Base-by-base conservation (phyloP, 106 monocot species). In the Phalaenopsis aphrodite region DNA sequence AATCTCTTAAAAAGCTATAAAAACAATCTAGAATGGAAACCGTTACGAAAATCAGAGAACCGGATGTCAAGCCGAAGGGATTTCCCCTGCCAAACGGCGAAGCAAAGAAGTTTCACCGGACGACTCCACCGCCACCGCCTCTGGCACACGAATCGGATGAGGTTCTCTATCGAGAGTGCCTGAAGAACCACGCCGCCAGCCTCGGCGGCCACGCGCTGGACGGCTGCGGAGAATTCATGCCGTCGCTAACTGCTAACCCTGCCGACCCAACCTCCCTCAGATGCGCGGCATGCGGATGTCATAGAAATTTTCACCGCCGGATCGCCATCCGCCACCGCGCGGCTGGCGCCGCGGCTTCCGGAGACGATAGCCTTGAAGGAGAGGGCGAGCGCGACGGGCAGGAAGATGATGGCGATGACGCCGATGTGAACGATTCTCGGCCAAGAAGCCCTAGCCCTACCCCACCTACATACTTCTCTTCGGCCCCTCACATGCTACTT, bases 341-440 rank as follows among this genome's bases (percentile, higher is more conserved):
- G 84, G 89, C 79, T 85, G 94, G 87, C 88, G 89, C 86, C 91
- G 93, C 80, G 88, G 90, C 81, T 87, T 91, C 86, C 91, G 92
- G 85, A 90, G 90, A 75, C 19, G 43, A 55, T 48, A n/a, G 17
- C 68, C n/a, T 2, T 16, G 58, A 38, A 30, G 75, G 39, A 8
- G 81, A 61, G 42, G 72, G 24, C 57, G 78, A 67, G 72, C 56
- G 78, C 30, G 64, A 30, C 61, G 75, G 41, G 45, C 77, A 48
- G 79, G 75, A 45, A 58, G 75, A 42, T 21, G 65, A 56, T 41
- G 55, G 21, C 24, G 80, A 77, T 1, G 77, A 64, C 41, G 58
- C n/a, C 37, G 57, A 73, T 38, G 79, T 45, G 39, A 80, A 77
- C 21, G 84, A 72, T 71, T 68, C 79, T 6, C 61, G 55, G 47